Evolutionary conservation across 2,329 filamentous ascomycete genomes (phyloP).

Genomic region (Aspergillus sergii): DNA sequence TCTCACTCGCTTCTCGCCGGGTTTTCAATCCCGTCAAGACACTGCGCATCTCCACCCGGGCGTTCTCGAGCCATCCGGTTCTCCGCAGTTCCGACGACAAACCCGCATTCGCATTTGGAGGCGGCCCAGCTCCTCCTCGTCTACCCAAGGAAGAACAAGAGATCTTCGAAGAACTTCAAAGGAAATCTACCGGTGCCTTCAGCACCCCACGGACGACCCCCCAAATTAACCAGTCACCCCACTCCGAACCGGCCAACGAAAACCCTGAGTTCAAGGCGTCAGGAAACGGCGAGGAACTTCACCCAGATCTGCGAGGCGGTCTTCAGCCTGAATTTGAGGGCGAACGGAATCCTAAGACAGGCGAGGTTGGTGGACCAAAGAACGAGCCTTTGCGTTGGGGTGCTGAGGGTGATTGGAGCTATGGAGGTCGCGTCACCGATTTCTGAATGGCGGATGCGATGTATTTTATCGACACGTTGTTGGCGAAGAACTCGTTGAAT

Average conservation of each 20-base stretch:
- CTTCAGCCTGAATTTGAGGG: conserved; percentile 91
- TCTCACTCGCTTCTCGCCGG: conserved; percentile 30
- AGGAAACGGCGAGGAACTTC: conserved; percentile 66
- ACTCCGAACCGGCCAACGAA: conserved; percentile 27
- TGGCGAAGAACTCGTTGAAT: background rate
- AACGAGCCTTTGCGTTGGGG: conserved; percentile 95
- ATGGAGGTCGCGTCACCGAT: conserved; percentile 91
- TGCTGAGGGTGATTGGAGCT: conserved; percentile 78
- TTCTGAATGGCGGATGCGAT: conserved; percentile 55
- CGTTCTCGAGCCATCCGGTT: conserved; percentile 30
- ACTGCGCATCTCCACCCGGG: conserved; percentile 20
- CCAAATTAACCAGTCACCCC: conserved; percentile 55
- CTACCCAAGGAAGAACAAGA: conserved; percentile 88
- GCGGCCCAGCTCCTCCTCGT: conserved; percentile 73
- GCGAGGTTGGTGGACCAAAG: conserved; percentile 95
- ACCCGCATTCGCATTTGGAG: conserved; percentile 35
- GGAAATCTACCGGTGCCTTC: conserved; percentile 73
- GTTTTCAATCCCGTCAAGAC: conserved; percentile 48
- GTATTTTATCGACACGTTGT: background rate
- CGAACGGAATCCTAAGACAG: conserved; percentile 88
- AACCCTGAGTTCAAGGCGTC: conserved; percentile 53
- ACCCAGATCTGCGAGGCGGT: conserved; percentile 73
- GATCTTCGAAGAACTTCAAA: conserved; percentile 84
- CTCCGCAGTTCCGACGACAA: conserved; percentile 30
- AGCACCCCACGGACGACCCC: conserved; percentile 59